phyloP scores from a whole-genome alignment of 2,329 filamentous ascomycete genomes.

The Thelonectria olida region DNA sequence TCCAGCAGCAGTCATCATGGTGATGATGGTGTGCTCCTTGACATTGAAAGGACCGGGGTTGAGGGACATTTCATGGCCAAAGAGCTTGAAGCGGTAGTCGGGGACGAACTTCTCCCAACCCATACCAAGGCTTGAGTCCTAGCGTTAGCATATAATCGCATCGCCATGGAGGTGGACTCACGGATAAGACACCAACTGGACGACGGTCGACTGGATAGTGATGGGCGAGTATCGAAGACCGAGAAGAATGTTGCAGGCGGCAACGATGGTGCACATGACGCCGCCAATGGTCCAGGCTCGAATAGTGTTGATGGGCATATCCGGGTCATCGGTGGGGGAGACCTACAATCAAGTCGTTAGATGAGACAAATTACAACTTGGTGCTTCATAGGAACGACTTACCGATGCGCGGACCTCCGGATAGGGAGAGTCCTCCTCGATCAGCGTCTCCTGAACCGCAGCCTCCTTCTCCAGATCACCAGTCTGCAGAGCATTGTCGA shows the following conservation, averaged over 20 bases:
- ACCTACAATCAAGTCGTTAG: neutral
- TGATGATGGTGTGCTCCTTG: conserved; percentile 69
- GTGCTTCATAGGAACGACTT: neutral
- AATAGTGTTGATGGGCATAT: conserved; percentile 70
- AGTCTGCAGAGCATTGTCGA: conserved; percentile 64
- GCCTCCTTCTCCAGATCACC: conserved; percentile 64
- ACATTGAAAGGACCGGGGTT: conserved; percentile 68
- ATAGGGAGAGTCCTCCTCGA: conserved; percentile 74
- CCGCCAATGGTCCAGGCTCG: conserved; percentile 71
- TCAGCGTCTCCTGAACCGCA: conserved; percentile 64
- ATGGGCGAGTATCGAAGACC: conserved; percentile 67
- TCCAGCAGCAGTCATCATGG: conserved; percentile 69
- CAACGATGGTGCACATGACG: conserved; percentile 67
- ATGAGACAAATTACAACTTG: neutral
- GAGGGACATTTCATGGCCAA: conserved; percentile 64
- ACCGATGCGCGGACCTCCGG: conserved; percentile 60
- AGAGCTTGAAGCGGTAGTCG: conserved; percentile 58
- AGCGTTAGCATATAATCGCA: neutral
- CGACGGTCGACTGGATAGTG: conserved; percentile 67
- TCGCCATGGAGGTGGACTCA: neutral
- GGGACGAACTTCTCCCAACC: conserved; percentile 65
- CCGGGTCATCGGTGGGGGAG: conserved; percentile 34
- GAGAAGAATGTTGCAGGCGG: conserved; percentile 69
- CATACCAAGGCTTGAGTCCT: conserved; percentile 50
- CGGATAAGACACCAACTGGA: conserved; percentile 70